Conservation (phyloP, 257 asterid genomes). For the Marsdenia floribunda region DNA sequence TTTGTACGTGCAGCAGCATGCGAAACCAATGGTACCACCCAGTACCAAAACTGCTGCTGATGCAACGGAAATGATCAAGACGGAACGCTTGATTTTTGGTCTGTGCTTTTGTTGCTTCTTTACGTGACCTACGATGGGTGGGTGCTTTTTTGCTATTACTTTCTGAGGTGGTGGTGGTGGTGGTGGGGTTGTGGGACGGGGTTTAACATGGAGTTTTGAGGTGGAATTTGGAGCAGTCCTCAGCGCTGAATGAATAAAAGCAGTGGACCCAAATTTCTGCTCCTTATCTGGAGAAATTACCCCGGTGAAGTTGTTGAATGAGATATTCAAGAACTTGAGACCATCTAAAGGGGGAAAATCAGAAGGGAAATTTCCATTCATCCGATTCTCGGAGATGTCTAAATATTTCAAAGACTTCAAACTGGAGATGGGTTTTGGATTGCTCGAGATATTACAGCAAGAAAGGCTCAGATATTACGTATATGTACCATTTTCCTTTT, state of each 20-base stretch:
- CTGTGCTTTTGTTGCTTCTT: conserved; percentile 17
- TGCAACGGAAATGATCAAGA: conserved; percentile 31
- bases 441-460: conserved; percentile 55
- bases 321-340: conserved; percentile 59
- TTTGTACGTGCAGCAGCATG: conserved; percentile 42
- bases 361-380: conserved; percentile 52
- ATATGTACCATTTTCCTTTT: too few relatives aligned
- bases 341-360: conserved; percentile 54
- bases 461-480: conserved; percentile 54
- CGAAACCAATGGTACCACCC: conserved; percentile 3
- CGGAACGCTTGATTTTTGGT: conserved; percentile 27
- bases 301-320: conserved; percentile 65
- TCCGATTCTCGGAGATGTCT: conserved; percentile 51
- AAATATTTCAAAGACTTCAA: conserved; percentile 39
- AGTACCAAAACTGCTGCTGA: conserved; percentile 26
- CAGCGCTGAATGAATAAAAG: conserved; percentile 59
- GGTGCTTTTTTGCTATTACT: conserved; percentile 23
- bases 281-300: conserved; percentile 23
- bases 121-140: conserved; percentile 6
- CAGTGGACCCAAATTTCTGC: conserved; percentile 37
- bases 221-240: conserved; percentile 18
- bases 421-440: conserved; percentile 38
- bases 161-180: conserved; percentile 11
- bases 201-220: conserved; percentile 33
- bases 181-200: conserved; percentile 22